A percentile compares a stretch with the other conserved stretches of the same genome.
Evolutionary conservation across 129 eudicot species (phyloP).

Genomic region (Lonicera japonica): DNA sequence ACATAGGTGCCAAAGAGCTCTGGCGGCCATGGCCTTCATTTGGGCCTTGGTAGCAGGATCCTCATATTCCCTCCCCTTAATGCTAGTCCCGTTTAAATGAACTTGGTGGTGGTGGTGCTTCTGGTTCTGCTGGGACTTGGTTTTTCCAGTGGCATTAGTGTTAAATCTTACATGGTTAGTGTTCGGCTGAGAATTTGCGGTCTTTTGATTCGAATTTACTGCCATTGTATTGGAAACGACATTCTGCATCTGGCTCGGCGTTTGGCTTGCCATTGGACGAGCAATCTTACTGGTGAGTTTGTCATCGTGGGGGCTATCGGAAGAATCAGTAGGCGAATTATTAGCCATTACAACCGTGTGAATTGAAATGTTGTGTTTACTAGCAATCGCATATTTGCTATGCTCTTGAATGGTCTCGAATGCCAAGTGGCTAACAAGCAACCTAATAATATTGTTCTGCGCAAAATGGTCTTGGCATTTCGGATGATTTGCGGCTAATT

Average conservation of each 20-base stretch:
- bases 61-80: conserved; percentile 60
- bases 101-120: conserved; percentile 15
- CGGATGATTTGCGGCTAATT: conserved; percentile 36
- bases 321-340: conserved; percentile 7
- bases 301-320: background rate
- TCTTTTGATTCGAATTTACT: background rate
- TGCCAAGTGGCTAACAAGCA: conserved; percentile 60
- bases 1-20: conserved; percentile 60
- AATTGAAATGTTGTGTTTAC: conserved; percentile 30
- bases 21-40: conserved; percentile 75
- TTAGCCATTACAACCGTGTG: conserved; percentile 37
- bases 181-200: too few relatives aligned
- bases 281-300: conserved; percentile 20
- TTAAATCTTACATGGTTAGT: too few relatives aligned
- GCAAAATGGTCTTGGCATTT: conserved; percentile 55
- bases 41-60: conserved; percentile 49
- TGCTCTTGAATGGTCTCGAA: conserved; percentile 65
- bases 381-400: conserved; percentile 44
- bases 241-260: conserved; percentile 20
- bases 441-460: conserved; percentile 42
- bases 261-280: conserved; percentile 22
- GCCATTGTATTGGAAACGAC: conserved; percentile 30
- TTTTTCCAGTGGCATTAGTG: background rate
- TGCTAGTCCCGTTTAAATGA: conserved; percentile 47
- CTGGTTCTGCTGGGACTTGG: conserved; percentile 10